phyloP scores from a whole-genome alignment of 2,329 filamentous ascomycete species.

The Ophiostoma quercus region DNA sequence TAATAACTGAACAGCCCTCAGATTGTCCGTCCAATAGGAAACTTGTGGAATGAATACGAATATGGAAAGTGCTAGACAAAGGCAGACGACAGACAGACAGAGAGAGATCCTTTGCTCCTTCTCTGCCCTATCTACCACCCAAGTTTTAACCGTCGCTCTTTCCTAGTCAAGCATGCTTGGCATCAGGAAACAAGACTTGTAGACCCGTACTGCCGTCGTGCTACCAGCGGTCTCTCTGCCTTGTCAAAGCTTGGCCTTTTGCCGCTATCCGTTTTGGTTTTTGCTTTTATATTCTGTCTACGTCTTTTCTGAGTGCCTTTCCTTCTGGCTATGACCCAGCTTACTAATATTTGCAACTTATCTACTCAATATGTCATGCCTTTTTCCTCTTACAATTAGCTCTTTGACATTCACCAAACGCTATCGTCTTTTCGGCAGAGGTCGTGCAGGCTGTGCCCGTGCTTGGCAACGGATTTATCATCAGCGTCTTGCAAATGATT shows the following conservation, averaged over 20 bases:
- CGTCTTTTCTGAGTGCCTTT: not conserved
- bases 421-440: slow-evolving; percentile 1
- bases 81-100: not conserved
- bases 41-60: not conserved
- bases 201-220: not conserved
- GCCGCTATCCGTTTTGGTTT: not conserved
- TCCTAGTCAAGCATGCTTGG: not conserved
- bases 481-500: not conserved
- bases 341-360: not conserved
- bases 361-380: not conserved
- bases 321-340: too few species aligned
- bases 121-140: too few species aligned
- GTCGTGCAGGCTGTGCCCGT: slow-evolving; percentile 9
- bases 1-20: too few species aligned
- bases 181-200: slow-evolving; percentile 8
- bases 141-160: not conserved
- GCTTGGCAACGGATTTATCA: slow-evolving; percentile 6
- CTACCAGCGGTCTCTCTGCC: not conserved
- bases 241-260: not conserved
- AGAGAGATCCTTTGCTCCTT: not conserved
- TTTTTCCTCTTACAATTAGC: not conserved
- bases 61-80: not conserved
- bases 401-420: not conserved
- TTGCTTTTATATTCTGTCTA: not conserved
- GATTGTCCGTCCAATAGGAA: not conserved